phyloP scores from a whole-genome alignment of 768 basidiomycete species.

The Phallus indusiatus region DNA sequence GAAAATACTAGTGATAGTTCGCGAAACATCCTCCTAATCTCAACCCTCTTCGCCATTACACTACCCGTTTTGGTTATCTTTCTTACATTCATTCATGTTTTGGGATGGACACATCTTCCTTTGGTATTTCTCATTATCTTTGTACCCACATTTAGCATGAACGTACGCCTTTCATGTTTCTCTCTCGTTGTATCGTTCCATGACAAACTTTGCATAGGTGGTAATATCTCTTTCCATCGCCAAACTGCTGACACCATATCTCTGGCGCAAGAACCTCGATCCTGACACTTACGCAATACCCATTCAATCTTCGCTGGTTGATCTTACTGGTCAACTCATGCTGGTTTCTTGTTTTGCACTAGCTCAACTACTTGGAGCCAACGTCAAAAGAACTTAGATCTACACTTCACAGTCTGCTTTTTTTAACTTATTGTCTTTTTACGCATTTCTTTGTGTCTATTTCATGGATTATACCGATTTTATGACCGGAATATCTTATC shows the following conservation, averaged over 20 bases:
- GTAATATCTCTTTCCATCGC: constrained; percentile 61
- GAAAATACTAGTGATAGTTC: background rate
- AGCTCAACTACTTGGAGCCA: constrained; percentile 36
- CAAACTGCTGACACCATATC: constrained; percentile 53
- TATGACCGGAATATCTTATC: no score
- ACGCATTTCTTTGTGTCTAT: background rate
- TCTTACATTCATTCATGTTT: constrained; percentile 46
- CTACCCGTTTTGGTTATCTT: constrained; percentile 77
- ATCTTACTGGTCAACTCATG: constrained; percentile 72
- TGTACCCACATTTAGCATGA: constrained; percentile 61
- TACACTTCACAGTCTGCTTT: background rate
- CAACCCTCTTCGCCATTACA: constrained; percentile 64
- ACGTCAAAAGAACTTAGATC: constrained; percentile 13
- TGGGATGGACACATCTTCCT: constrained; percentile 75
- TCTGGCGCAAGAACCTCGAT: constrained; percentile 73
- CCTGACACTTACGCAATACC: constrained; percentile 94
- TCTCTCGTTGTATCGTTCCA: background rate
- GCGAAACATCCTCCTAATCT: background rate
- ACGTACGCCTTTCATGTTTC: constrained; percentile 41
- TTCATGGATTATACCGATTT: no score
- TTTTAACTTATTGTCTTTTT: background rate
- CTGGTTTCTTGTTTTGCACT: constrained; percentile 70
- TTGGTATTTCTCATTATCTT: constrained; percentile 60
- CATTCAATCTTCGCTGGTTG: constrained; percentile 81
- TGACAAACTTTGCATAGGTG: constrained; percentile 37